Evolutionary conservation across 2,329 filamentous ascomycete species (phyloP).

Genomic region (Colletotrichum somersetense): DNA sequence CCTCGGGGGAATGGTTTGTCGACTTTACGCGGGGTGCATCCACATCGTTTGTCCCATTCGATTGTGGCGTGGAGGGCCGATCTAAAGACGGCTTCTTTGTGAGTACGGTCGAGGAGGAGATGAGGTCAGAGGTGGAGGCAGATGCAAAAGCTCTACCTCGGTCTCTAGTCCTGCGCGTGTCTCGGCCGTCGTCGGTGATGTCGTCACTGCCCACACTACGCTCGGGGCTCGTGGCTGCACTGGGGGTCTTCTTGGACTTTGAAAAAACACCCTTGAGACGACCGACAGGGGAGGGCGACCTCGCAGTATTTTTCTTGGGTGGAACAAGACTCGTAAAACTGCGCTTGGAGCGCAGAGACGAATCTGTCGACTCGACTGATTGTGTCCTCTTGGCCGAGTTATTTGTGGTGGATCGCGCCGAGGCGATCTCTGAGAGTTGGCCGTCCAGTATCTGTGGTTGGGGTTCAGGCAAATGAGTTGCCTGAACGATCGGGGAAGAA

Average conservation of each 20-base stretch:
- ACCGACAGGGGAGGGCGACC: constrained; percentile 77
- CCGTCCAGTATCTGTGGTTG: constrained; percentile 57
- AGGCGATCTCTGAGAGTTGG: constrained; percentile 45
- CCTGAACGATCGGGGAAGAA: constrained; percentile 76
- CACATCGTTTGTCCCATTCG: constrained; percentile 25
- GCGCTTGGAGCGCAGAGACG: constrained; percentile 47
- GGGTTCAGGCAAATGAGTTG: constrained; percentile 63
- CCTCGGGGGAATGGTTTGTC: constrained; percentile 34
- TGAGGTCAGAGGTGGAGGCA: constrained; percentile 40
- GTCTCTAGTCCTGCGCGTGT: constrained; percentile 28
- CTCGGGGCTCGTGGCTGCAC: constrained; percentile 58
- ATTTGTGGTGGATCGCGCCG: constrained; percentile 53
- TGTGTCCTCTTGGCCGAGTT: constrained; percentile 52
- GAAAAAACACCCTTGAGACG: constrained; percentile 79
- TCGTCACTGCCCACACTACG: constrained; percentile 42
- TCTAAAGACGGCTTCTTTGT: constrained; percentile 31
- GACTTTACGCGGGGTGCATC: constrained; percentile 36
- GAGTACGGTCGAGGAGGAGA: constrained; percentile 1
- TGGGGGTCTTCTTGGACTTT: constrained; percentile 63
- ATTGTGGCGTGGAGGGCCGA: constrained; percentile 21
- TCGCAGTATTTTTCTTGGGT: constrained; percentile 60
- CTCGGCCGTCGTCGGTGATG: constrained; percentile 37
- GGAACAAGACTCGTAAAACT: constrained; percentile 57
- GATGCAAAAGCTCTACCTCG: constrained; percentile 38
- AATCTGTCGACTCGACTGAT: constrained; percentile 48